phyloP scores from a whole-genome alignment of 192 early-diverging fungal genomes.

The Tieghemiomyces parasiticus region DNA sequence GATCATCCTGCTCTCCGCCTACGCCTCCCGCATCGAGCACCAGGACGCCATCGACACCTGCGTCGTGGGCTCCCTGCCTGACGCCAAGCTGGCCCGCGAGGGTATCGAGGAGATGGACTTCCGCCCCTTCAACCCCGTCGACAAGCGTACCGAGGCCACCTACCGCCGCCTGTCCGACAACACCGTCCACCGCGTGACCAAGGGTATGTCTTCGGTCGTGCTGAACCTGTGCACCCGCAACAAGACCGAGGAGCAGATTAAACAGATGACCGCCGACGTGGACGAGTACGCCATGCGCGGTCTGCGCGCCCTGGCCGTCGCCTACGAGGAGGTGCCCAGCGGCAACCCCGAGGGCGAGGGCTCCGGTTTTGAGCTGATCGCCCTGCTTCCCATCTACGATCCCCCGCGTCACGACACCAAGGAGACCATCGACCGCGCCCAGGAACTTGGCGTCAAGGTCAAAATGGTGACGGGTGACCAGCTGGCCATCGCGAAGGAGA shows the following conservation, averaged over 20 bases:
- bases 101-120: slow-evolving; percentile 53
- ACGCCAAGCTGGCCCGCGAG: slow-evolving; percentile 36
- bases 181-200: slow-evolving; percentile 49
- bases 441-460: slow-evolving; percentile 61
- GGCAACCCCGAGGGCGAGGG: slow-evolving; percentile 40
- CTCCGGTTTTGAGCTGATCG: slow-evolving; percentile 49
- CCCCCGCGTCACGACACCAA: slow-evolving; percentile 65
- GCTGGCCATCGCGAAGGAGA: slow-evolving; percentile 77
- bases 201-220: slow-evolving; percentile 62
- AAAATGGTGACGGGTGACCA: slow-evolving; percentile 96
- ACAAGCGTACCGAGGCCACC: slow-evolving; percentile 61
- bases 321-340: slow-evolving; percentile 45
- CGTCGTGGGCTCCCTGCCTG: slow-evolving; percentile 45
- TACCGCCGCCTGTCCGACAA: slow-evolving; percentile 47
- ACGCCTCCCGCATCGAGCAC: slow-evolving; percentile 62
- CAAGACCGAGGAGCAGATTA: slow-evolving; percentile 43
- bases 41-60: slow-evolving; percentile 72
- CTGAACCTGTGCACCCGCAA: slow-evolving; percentile 54
- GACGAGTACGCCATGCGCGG: slow-evolving; percentile 51
- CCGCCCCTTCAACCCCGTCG: slow-evolving; percentile 57
- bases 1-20: slow-evolving; percentile 49
- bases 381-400: slow-evolving; percentile 60
- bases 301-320: slow-evolving; percentile 60
- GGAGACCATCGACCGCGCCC: slow-evolving; percentile 61
- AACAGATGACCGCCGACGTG: slow-evolving; percentile 46